These are phyloP conservation scores for Daldinia bambusicola DNA, from an alignment of 495 filamentous ascomycete species.

Conservation along the genomic window DNA sequence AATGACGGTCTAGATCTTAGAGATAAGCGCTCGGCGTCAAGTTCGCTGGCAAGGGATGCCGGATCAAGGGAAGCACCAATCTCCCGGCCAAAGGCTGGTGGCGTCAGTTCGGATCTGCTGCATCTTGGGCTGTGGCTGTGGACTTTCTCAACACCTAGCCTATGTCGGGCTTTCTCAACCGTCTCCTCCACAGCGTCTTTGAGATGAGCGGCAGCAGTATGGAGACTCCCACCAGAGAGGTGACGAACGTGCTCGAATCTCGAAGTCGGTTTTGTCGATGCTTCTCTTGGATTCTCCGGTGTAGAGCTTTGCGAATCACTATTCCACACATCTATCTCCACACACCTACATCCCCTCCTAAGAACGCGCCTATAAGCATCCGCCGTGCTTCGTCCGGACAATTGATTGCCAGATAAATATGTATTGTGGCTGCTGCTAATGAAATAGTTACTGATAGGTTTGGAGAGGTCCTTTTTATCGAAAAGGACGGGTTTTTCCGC, in stretches of 20 bases:
- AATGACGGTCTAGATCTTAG: slow-evolving; percentile 44
- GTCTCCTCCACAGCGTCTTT: slow-evolving; percentile 49
- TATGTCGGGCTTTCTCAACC: slow-evolving; percentile 46
- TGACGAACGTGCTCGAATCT: slow-evolving; percentile 48
- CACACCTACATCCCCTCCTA: slow-evolving; percentile 81
- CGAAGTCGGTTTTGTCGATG: slow-evolving; percentile 25
- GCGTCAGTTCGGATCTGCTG: slow-evolving; percentile 45
- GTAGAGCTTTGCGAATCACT: slow-evolving; percentile 60
- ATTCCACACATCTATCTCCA: slow-evolving; percentile 98
- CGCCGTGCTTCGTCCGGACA: slow-evolving; percentile 79
- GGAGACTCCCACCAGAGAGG: slow-evolving; percentile 50
- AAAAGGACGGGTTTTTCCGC: slow-evolving; percentile 43
- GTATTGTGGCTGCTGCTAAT: slow-evolving; percentile 95
- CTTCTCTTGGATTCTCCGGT: slow-evolving; percentile 30
- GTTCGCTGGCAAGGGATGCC: slow-evolving; percentile 11
- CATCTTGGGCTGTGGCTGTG: slow-evolving; percentile 52
- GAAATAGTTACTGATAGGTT: slow-evolving; percentile 86
- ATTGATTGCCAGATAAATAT: slow-evolving; percentile 89
- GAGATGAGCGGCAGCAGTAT: slow-evolving; percentile 51
- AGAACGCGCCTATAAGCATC: slow-evolving; percentile 81
- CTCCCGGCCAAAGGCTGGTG: slow-evolving; percentile 28
- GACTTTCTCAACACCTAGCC: slow-evolving; percentile 42
- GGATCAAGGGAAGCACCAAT: slow-evolving; percentile 20
- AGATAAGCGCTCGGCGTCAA: slow-evolving; percentile 29
- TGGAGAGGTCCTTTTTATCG: slow-evolving; percentile 49